Evolutionary conservation across 2,329 filamentous ascomycete genomes (phyloP).

Genomic region (Fragosphaeria purpurea): DNA sequence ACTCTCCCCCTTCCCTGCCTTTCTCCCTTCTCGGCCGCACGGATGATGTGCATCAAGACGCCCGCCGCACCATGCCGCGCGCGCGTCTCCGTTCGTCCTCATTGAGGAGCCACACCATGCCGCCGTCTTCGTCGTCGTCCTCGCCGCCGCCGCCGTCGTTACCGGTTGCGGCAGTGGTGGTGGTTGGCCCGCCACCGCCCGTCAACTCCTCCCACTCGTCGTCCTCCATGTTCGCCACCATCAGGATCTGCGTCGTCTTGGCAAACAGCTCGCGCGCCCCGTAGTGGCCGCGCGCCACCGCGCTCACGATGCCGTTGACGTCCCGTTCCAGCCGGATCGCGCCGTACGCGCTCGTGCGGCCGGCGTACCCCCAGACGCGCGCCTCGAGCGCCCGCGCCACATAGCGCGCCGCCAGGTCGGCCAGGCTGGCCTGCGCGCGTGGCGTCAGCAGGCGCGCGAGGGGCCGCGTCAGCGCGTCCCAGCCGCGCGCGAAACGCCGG

Average conservation of each 20-base stretch:
- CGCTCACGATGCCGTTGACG: slow-evolving; percentile 62
- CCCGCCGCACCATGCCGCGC: slow-evolving; percentile 50
- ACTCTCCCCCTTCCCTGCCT: too few relatives aligned
- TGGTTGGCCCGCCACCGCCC: slow-evolving; percentile 1
- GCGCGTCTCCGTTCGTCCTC: slow-evolving; percentile 65
- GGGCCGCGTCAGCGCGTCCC: slow-evolving; percentile 77
- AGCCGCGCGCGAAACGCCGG: slow-evolving; percentile 71
- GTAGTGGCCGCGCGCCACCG: slow-evolving; percentile 63
- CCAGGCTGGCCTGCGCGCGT: slow-evolving; percentile 63
- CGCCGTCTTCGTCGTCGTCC: slow-evolving; percentile 36
- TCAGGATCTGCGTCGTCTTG: slow-evolving; percentile 66
- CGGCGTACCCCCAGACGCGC: slow-evolving; percentile 70
- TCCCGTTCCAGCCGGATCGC: slow-evolving; percentile 77
- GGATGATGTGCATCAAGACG: neutral
- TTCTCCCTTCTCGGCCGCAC: too few relatives aligned
- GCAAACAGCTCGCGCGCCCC: slow-evolving; percentile 67
- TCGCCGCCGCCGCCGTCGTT: slow-evolving; percentile 30
- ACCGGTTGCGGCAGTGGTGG: slow-evolving; percentile 22
- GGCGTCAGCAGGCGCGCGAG: slow-evolving; percentile 76
- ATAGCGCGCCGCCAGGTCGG: slow-evolving; percentile 63
- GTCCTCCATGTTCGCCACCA: slow-evolving; percentile 89
- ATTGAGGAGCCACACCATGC: slow-evolving; percentile 61
- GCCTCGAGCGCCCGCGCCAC: slow-evolving; percentile 77
- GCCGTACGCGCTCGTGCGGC: slow-evolving; percentile 70
- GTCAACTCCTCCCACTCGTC: slow-evolving; percentile 81